These are phyloP conservation scores for Eucalyptus globulus DNA, from an alignment of 345 rosid genomes.

Conservation along the genomic window DNA sequence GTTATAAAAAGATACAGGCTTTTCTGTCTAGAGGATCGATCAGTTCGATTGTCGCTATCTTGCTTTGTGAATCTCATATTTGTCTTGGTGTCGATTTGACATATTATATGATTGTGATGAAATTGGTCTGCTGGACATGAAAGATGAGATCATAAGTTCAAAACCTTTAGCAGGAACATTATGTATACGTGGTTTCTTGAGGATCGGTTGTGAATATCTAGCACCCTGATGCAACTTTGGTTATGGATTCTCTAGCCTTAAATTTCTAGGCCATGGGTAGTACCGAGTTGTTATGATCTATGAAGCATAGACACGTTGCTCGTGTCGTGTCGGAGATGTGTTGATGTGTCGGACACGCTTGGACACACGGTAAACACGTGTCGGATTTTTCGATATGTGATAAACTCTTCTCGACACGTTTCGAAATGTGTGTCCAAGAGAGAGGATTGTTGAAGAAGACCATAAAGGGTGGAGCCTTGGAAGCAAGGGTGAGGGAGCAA, in stretches of 20 bases:
- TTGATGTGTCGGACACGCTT: rapidly evolving
- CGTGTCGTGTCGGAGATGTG: rapidly evolving
- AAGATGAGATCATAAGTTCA: background rate
- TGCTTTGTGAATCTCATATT: background rate
- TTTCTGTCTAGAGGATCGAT: background rate
- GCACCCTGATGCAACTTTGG: background rate
- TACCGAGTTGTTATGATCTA: background rate
- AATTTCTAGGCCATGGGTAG: background rate
- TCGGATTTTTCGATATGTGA: rapidly evolving
- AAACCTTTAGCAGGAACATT: background rate
- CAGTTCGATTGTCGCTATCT: background rate
- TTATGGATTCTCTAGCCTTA: background rate
- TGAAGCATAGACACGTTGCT: rapidly evolving
- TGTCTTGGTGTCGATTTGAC: background rate
- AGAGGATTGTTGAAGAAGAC: no score
- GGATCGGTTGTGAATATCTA: background rate
- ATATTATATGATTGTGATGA: background rate
- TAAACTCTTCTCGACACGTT: rapidly evolving
- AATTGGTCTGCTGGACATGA: background rate
- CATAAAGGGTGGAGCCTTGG: no score
- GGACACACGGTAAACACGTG: rapidly evolving
- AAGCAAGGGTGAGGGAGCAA: no score
- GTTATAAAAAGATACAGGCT: background rate
- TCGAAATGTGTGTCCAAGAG: no score
- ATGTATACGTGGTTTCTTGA: background rate